These are phyloP conservation scores for Amaranthus hypochondriacus DNA, from an alignment of 148 eudicot species.

Conservation along the genomic window DNA sequence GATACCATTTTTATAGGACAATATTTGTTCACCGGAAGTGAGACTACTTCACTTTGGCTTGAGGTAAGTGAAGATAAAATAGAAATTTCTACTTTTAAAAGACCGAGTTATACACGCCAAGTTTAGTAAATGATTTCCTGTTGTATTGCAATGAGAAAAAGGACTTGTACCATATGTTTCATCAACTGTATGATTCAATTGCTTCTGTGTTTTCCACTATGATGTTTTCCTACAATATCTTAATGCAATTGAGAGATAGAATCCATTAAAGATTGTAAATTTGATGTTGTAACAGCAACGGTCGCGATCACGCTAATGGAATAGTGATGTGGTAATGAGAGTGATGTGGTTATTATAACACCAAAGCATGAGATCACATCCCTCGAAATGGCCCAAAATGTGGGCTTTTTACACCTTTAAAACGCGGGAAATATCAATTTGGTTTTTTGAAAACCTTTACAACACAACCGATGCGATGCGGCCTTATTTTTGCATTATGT, in stretches of 20 bases:
- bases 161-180: too few species aligned
- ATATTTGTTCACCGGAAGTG: conserved; percentile 93
- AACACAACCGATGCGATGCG: too few species aligned
- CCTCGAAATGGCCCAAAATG: too few species aligned
- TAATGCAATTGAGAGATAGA: background rate
- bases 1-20: conserved; percentile 94
- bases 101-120: background rate
- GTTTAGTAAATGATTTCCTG: background rate
- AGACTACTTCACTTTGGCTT: conserved; percentile 94
- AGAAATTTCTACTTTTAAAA: background rate
- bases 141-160: background rate
- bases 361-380: too few species aligned
- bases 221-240: background rate
- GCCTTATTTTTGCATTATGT: too few species aligned
- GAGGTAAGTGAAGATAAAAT: conserved; percentile 51
- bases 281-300: background rate
- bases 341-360: too few species aligned
- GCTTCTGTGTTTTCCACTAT: background rate
- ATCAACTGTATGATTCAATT: background rate
- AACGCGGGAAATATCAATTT: too few species aligned
- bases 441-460: too few species aligned
- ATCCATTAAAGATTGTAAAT: background rate
- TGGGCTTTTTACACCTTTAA: too few species aligned
- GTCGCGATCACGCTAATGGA: too few species aligned
- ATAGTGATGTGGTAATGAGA: too few species aligned